Percentiles rank a stretch among this genome's conserved stretches.
phyloP scores from a whole-genome alignment of 805 yeast genomes.

The Monosporozyma solicola region DNA sequence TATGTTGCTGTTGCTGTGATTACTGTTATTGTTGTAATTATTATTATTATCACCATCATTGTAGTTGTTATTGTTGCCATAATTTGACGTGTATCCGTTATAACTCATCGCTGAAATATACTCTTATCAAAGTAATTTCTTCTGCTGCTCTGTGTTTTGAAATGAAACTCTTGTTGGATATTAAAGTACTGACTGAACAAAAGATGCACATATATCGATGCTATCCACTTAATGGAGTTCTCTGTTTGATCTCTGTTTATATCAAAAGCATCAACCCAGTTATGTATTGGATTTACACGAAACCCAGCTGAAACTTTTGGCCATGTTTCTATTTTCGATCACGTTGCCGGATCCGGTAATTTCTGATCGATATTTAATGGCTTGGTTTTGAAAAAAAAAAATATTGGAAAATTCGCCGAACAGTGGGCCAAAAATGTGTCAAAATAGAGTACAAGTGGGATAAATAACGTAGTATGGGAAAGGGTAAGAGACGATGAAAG shows the following conservation, averaged over 20 bases:
- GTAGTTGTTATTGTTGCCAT: neutral
- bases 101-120: neutral
- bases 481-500: too few species aligned
- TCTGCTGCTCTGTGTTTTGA: neutral
- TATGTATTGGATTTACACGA: neutral
- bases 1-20: neutral
- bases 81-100: neutral
- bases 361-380: neutral
- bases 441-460: too few species aligned
- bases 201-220: neutral
- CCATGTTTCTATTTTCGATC: neutral
- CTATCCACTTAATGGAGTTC: neutral
- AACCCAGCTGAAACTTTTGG: neutral
- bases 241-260: neutral
- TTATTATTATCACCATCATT: neutral
- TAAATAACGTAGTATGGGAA: too few species aligned
- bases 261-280: neutral
- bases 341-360: neutral
- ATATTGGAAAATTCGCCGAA: neutral
- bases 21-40: neutral
- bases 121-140: neutral
- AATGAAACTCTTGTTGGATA: neutral
- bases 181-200: neutral
- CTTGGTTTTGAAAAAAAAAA: slow-evolving; percentile 2
- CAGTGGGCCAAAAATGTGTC: neutral